These are phyloP conservation scores for Aspergillus viridinutans DNA, from an alignment of 2,329 filamentous ascomycete species.

Conservation along the genomic window DNA sequence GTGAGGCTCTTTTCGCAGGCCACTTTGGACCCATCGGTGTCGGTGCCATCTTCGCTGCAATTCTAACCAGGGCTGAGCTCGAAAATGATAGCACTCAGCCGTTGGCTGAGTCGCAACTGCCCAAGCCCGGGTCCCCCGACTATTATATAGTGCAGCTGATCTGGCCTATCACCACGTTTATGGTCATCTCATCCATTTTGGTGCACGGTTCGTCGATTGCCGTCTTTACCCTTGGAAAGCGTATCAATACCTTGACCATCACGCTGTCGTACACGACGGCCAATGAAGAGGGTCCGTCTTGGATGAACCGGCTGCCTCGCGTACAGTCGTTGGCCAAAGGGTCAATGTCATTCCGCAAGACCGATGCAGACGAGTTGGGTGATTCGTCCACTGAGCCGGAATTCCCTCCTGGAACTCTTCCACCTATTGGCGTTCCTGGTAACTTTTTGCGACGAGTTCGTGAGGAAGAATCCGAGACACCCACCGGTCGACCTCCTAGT, in stretches of 20 bases:
- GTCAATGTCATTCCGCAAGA: slow-evolving; percentile 67
- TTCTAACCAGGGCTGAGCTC: slow-evolving; percentile 86
- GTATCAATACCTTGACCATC: slow-evolving; percentile 91
- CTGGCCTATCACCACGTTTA: slow-evolving; percentile 92
- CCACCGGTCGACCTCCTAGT: slow-evolving; percentile 54
- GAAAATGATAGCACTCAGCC: slow-evolving; percentile 74
- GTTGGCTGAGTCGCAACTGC: slow-evolving; percentile 56
- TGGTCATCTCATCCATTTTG: slow-evolving; percentile 90
- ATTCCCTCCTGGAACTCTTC: slow-evolving; percentile 66
- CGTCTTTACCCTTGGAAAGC: slow-evolving; percentile 95
- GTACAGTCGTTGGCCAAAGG: slow-evolving; percentile 79
- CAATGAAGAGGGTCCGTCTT: slow-evolving; percentile 80
- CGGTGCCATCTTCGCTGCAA: slow-evolving; percentile 91
- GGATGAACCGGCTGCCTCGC: slow-evolving; percentile 89
- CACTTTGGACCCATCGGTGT: slow-evolving; percentile 98
- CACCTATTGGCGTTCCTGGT: slow-evolving; percentile 66
- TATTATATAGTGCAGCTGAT: slow-evolving; percentile 77
- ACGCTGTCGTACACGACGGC: slow-evolving; percentile 95
- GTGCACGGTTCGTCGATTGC: slow-evolving; percentile 98
- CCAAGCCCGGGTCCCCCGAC: slow-evolving; percentile 50
- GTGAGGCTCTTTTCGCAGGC: slow-evolving; percentile 91
- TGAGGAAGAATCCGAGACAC: slow-evolving; percentile 63
- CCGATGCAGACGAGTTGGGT: slow-evolving; percentile 68
- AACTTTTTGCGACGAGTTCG: slow-evolving; percentile 76
- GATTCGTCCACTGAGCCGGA: slow-evolving; percentile 52